These are phyloP conservation scores for Euphorbia tirucalli DNA, from an alignment of 345 rosid genomes.

Conservation along the genomic window DNA sequence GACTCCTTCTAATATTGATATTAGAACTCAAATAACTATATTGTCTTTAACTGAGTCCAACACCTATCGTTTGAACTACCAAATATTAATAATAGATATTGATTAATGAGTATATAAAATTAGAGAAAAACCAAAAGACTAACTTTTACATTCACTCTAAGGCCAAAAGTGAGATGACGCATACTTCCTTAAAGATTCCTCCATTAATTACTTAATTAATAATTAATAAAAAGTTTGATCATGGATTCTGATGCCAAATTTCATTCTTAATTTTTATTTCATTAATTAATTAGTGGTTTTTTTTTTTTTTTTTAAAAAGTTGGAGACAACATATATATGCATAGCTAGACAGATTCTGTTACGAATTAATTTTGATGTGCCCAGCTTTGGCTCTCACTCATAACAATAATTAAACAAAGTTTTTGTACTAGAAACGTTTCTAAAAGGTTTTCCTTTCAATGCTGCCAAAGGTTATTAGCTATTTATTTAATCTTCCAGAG, in stretches of 20 bases:
- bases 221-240: slow-evolving; percentile 29
- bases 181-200: slow-evolving; percentile 44
- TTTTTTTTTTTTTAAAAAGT: too few species aligned
- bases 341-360: slow-evolving; percentile 11
- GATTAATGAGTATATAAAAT: too few species aligned
- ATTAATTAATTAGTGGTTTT: not conserved
- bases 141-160: slow-evolving; percentile 47
- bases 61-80: too few species aligned
- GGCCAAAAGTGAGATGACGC: slow-evolving; percentile 54
- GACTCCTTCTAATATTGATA: too few species aligned
- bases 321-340: too few species aligned
- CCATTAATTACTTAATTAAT: slow-evolving; percentile 39
- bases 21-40: too few species aligned
- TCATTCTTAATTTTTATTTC: slow-evolving; percentile 28
- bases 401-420: slow-evolving; percentile 25
- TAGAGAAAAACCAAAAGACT: slow-evolving; percentile 34
- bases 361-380: slow-evolving; percentile 26
- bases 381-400: slow-evolving; percentile 4
- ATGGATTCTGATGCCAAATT: slow-evolving; percentile 62
- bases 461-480: slow-evolving; percentile 43
- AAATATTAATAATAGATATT: too few species aligned
- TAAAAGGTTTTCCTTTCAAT: slow-evolving; percentile 41
- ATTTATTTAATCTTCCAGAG: slow-evolving; percentile 22
- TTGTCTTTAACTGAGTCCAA: too few species aligned
- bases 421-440: slow-evolving; percentile 29